Percentiles rank a stretch among this genome's conserved stretches.
Evolutionary conservation across 2,329 filamentous ascomycete species (phyloP).

Genomic region (Colletotrichum chrysophilum): DNA sequence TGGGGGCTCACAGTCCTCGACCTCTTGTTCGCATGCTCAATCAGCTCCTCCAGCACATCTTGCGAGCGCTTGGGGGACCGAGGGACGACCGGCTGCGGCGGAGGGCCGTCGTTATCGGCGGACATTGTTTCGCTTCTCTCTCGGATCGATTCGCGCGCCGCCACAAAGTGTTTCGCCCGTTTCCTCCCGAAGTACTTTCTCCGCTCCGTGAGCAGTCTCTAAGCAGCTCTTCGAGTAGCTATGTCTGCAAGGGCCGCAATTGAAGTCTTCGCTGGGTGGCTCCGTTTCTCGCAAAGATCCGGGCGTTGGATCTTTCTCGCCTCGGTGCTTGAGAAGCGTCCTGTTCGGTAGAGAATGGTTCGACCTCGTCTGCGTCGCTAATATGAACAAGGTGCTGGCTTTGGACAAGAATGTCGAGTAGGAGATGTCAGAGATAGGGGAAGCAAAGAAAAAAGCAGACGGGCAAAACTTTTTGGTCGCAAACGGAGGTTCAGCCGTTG

Average conservation of each 20-base stretch:
- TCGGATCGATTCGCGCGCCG: neutral
- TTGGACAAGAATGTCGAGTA: neutral
- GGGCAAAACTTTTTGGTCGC: neutral
- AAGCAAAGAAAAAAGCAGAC: neutral
- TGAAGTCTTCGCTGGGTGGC: neutral
- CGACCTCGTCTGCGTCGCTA: neutral
- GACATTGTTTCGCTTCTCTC: neutral
- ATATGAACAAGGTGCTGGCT: neutral
- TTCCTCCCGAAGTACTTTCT: neutral
- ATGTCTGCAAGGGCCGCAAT: neutral
- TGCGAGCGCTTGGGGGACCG: slow-evolving; percentile 8
- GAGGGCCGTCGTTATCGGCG: neutral
- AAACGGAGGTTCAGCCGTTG: neutral
- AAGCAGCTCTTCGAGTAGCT: neutral
- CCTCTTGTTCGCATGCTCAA: neutral
- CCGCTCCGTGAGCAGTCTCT: neutral
- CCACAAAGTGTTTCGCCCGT: neutral
- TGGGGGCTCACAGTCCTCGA: slow-evolving; percentile 1
- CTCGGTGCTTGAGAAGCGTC: neutral
- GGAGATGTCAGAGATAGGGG: neutral
- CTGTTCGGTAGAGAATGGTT: neutral
- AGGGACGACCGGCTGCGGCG: neutral
- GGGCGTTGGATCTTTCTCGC: neutral
- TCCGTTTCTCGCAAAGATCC: neutral
- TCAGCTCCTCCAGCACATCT: neutral